phyloP scores from a whole-genome alignment of 129 eudicot genomes.

The Oenanthe sinensis region DNA sequence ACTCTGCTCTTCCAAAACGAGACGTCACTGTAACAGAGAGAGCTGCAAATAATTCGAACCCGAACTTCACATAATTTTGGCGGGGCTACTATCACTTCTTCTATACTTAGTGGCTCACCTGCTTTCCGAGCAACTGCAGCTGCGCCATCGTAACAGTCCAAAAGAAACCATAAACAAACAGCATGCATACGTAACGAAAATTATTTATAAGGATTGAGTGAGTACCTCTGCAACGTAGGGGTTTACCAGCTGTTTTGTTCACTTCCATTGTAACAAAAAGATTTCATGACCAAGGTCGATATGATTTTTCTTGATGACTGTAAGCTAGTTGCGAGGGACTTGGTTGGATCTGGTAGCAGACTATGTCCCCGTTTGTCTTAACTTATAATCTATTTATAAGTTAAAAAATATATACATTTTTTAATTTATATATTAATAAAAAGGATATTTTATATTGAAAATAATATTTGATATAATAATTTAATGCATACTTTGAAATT shows the following conservation, averaged over 20 bases:
- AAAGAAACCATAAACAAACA: not conserved
- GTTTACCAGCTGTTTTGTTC: slow-evolving; percentile 28
- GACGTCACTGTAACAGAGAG: slow-evolving; percentile 63
- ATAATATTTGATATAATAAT: no score
- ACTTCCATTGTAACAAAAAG: slow-evolving; percentile 5
- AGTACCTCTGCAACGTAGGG: slow-evolving; percentile 45
- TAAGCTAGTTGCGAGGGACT: no score
- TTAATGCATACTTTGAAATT: no score
- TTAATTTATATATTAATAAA: no score
- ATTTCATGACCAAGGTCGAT: no score
- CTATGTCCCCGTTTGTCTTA: no score
- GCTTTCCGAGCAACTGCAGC: slow-evolving; percentile 66
- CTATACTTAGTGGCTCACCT: slow-evolving; percentile 66
- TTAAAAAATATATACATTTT: no score
- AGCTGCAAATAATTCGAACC: slow-evolving; percentile 52
- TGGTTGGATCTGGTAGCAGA: no score
- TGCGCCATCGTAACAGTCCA: slow-evolving; percentile 8
- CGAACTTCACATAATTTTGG: slow-evolving; percentile 54
- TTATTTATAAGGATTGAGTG: not conserved
- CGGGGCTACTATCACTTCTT: slow-evolving; percentile 54
- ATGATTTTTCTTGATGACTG: no score
- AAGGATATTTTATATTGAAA: no score
- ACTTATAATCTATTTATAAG: no score
- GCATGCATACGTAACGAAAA: not conserved
- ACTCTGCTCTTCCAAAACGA: slow-evolving; percentile 55